phyloP scores from a whole-genome alignment of 2,329 filamentous ascomycete species.

The Bertia moriformis region DNA sequence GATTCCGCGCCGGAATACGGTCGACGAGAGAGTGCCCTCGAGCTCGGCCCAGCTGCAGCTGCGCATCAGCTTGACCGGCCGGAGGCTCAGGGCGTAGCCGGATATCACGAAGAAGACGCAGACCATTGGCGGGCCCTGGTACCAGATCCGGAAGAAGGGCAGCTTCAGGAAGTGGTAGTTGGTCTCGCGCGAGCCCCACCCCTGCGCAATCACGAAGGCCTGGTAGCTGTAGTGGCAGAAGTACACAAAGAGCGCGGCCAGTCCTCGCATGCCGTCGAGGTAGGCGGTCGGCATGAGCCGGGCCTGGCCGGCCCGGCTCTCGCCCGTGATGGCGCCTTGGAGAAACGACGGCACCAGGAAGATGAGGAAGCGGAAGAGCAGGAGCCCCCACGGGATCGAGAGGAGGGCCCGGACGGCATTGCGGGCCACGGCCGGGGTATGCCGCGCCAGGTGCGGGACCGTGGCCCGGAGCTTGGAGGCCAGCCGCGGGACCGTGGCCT shows the following conservation, averaged over 20 bases:
- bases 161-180: constrained; percentile 33
- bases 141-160: constrained; percentile 36
- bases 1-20: constrained; percentile 33
- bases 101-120: constrained; percentile 49
- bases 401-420: constrained; percentile 11
- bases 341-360: constrained; percentile 39
- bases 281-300: constrained; percentile 37
- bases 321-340: constrained; percentile 24
- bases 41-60: constrained; percentile 21
- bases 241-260: constrained; percentile 39
- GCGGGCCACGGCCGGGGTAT: too few relatives aligned
- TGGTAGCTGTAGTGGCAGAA: constrained; percentile 42
- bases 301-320: constrained; percentile 19
- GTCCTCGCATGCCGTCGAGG: constrained; percentile 40
- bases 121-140: constrained; percentile 39
- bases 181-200: constrained; percentile 26
- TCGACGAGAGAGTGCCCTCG: constrained; percentile 28
- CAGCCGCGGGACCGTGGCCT: constrained; percentile 14
- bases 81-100: constrained; percentile 42
- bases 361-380: constrained; percentile 20
- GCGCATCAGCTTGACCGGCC: constrained; percentile 30
- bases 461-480: constrained; percentile 15
- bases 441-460: constrained; percentile 13
- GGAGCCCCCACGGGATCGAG: constrained; percentile 19
- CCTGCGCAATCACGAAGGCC: constrained; percentile 32